Base-by-base conservation (phyloP, 768 basidiomycete genomes). In the Neoboletus brunneissimus region DNA sequence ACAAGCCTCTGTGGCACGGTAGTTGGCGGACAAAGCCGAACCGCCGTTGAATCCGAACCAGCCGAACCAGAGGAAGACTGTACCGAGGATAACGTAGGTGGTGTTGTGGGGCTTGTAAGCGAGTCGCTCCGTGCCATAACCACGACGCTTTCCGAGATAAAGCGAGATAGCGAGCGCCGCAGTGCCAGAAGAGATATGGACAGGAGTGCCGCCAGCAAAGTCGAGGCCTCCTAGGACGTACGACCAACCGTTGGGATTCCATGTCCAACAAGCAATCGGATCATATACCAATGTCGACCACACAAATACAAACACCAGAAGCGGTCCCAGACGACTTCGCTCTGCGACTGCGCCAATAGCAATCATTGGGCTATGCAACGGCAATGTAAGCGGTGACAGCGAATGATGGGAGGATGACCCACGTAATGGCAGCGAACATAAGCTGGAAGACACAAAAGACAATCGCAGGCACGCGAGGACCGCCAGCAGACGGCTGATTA, bases 11-110 rank as follows among this genome's bases (percentile, higher is more conserved):
- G 87, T 82, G 8, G 94, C 95, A 62, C 92, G 84, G 57, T 95
- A 76, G 73, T 94, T 96, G 38, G 94, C 94, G 25, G 86, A 81
- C 60, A 98, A 82, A 10, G 94, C 94, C 16, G 86, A 88, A 23
- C 96, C 96, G 8, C 95, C 95, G 72, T 94, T 94, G 81, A 94
- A 94, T 2, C 91, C 92, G 58, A 96, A 92, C 95, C 95, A 98
- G 5, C 90, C 90, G 55, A 93, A 91, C 93, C 94, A 97, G 50
- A 98, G 89, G 68, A 96, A 81, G 2, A 88, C 83, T 0, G 96
- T 98, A 11, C 96, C 96, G n/a, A 97, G 77, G 43, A 97, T 79
- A 58, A 98, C 92, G 67, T 94, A 94, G 25, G 88, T 87, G 18
- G 92, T 91, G 71, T 96, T 97, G 69, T 95, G 91, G 1, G 96